Evolutionary conservation across 345 rosid species (phyloP).

Genomic region (Citrus maxima): DNA sequence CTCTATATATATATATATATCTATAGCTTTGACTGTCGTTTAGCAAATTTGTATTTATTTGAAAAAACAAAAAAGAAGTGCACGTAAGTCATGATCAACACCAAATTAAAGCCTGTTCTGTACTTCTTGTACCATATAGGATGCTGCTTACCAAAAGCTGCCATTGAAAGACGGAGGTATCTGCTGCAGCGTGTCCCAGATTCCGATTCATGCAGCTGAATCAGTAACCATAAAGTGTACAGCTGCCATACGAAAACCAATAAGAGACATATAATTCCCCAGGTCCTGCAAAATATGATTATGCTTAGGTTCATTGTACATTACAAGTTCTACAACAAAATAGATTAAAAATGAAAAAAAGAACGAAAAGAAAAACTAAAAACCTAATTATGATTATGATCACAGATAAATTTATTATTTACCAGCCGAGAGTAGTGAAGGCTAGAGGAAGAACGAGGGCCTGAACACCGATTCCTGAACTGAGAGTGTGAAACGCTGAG

Average conservation of each 20-base stretch:
- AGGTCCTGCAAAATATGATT: conserved; percentile 33
- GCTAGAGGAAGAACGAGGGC: conserved; percentile 65
- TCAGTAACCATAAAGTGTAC: conserved; percentile 50
- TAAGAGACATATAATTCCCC: conserved; percentile 47
- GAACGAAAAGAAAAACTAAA: neutral
- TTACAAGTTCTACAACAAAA: no score
- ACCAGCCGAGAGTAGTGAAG: conserved; percentile 54
- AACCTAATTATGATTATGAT: neutral
- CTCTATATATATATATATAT: no score
- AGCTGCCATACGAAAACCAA: conserved; percentile 54
- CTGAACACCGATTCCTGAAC: conserved; percentile 55
- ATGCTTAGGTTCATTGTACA: neutral
- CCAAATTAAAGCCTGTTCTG: no score
- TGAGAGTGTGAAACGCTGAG: conserved; percentile 51
- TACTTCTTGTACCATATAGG: no score
- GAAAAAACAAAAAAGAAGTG: no score
- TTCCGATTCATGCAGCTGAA: conserved; percentile 55
- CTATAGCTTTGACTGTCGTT: no score
- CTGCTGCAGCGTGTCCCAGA: conserved; percentile 51
- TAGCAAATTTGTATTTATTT: no score
- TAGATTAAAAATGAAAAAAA: neutral
- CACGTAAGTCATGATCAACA: no score
- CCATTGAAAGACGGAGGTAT: conserved; percentile 52
- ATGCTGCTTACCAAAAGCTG: conserved; percentile 46
- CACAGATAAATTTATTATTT: neutral